Percentiles rank a stretch among this genome's conserved stretches.
phyloP scores from a whole-genome alignment of 108 stramenopile species.

The Bacterosira constricta region DNA sequence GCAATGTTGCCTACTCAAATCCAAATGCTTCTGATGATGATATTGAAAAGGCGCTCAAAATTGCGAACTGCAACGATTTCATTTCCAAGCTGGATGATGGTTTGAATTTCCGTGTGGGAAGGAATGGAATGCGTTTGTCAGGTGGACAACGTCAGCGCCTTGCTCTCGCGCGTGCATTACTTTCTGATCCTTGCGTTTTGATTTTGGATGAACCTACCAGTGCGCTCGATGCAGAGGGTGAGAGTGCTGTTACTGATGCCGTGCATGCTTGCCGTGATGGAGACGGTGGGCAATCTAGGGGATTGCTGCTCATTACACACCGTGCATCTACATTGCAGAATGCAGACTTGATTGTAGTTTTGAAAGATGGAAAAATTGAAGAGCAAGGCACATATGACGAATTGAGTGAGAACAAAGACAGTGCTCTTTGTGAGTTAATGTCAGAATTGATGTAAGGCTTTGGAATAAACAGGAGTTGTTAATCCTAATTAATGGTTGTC shows the following conservation, averaged over 20 bases:
- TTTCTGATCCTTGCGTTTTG: constrained; percentile 84
- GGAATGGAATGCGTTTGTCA: constrained; percentile 83
- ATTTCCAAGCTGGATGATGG: constrained; percentile 74
- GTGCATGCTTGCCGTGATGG: constrained; percentile 63
- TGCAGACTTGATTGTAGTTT: constrained; percentile 70
- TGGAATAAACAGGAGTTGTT: background rate
- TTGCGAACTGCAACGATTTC: constrained; percentile 76
- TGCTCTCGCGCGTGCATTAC: constrained; percentile 93
- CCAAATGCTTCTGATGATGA: constrained; percentile 61
- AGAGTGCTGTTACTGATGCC: constrained; percentile 71
- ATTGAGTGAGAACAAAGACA: constrained; percentile 43
- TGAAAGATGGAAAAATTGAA: constrained; percentile 69
- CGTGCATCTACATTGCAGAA: constrained; percentile 65
- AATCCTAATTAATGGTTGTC: too few species aligned
- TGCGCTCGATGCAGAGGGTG: constrained; percentile 78
- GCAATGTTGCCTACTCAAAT: constrained; percentile 81
- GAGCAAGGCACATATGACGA: constrained; percentile 58
- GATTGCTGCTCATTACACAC: constrained; percentile 78
- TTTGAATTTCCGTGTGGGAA: constrained; percentile 84
- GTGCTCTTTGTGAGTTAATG: constrained; percentile 67
- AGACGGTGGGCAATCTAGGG: constrained; percentile 29
- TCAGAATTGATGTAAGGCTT: constrained; percentile 50
- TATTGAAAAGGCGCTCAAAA: constrained; percentile 52
- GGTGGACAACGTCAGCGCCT: constrained; percentile 96
- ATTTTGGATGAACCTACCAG: constrained; percentile 93